phyloP scores from a whole-genome alignment of 2,329 filamentous ascomycete genomes.

The Aspergillus niger region DNA sequence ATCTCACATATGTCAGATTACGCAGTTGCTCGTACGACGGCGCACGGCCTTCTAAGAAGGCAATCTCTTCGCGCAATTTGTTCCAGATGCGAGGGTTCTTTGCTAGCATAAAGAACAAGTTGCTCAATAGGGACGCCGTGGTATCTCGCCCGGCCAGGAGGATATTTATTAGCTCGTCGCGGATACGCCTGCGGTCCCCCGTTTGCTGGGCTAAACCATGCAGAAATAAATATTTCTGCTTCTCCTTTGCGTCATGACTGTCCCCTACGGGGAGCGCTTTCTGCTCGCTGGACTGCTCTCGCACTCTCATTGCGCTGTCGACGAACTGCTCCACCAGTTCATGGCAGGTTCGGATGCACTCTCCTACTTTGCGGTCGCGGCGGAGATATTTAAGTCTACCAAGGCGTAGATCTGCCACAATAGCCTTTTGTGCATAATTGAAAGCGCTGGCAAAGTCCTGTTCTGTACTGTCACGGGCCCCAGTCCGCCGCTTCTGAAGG shows the following conservation, averaged over 20 bases:
- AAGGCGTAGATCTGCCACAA: slow-evolving; percentile 19
- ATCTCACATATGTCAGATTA: slow-evolving; percentile 27
- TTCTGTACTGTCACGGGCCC: slow-evolving; percentile 14
- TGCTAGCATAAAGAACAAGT: slow-evolving; percentile 50
- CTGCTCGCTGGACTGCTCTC: slow-evolving; percentile 22
- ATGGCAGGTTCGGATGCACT: slow-evolving; percentile 41
- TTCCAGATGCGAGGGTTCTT: slow-evolving; percentile 39
- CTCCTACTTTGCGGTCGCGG: slow-evolving; percentile 24
- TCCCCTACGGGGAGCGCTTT: slow-evolving; percentile 12
- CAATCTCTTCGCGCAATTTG: slow-evolving; percentile 37
- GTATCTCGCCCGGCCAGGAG: slow-evolving; percentile 56
- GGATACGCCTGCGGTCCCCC: slow-evolving; percentile 45
- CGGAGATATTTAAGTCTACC: slow-evolving; percentile 20
- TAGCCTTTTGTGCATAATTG: slow-evolving; percentile 29
- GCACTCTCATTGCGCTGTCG: slow-evolving; percentile 38
- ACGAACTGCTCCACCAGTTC: slow-evolving; percentile 37
- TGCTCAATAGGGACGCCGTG: slow-evolving; percentile 47
- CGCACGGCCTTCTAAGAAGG: slow-evolving; percentile 21
- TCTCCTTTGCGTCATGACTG: slow-evolving; percentile 11
- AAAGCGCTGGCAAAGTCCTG: slow-evolving; percentile 30
- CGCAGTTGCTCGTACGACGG: slow-evolving; percentile 28
- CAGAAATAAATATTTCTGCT: slow-evolving; percentile 48
- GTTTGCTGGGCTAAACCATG: slow-evolving; percentile 49
- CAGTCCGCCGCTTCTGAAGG: slow-evolving; percentile 42
- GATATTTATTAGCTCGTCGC: slow-evolving; percentile 51